Evolutionary conservation across 257 asterid genomes (phyloP), one percentile per base, ranked within the genome.

Genomic region (Orobanche coerulescens): DNA sequence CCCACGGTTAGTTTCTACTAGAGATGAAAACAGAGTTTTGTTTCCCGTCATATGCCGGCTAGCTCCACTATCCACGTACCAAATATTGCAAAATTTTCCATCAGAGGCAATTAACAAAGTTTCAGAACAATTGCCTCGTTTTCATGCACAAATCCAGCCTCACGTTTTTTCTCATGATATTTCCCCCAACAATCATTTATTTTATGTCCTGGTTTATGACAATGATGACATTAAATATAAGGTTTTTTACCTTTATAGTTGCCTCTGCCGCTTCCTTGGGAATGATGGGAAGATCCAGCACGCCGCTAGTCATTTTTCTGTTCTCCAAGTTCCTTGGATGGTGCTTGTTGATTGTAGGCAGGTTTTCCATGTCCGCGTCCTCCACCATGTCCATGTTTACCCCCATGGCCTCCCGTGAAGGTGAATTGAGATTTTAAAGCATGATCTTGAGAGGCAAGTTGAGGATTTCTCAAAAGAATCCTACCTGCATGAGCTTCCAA

Each of bases 351-450:
- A 4, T 42, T 14, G 48, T 42, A 13, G 8, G 6, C 2, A 12
- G 5, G 20, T 4, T 14, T 43, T 14, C 1, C 19, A 14, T 5
- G 1, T 14, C 28, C 28, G n/a, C n/a, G n/a, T 43, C 26, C 44
- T 43, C 15, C 44, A 8, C 44, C 30, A 13, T 8, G n/a, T 19
- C 48, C 22, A 20, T 2, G 8, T 18, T 31, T 5, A 10, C 24
- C 7, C 0, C 60, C 60, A 63, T 24, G 1, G 9, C 40, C 37
- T 49, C 40, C 26, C 4, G 1, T 33, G 14, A 11, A 30, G 2
- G 33, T 46, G 12, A 46, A 46, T 11, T 18, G 43, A 1, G 66
- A 61, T 5, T 43, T 61, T 44, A 61, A 56, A 33, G 65, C 40
- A 22, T 30, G 58, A 13, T 46, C 20, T 16, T 30, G 51, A 20